Base-by-base conservation (phyloP, 163 green algal species). In the Prototheca wickerhamii region DNA sequence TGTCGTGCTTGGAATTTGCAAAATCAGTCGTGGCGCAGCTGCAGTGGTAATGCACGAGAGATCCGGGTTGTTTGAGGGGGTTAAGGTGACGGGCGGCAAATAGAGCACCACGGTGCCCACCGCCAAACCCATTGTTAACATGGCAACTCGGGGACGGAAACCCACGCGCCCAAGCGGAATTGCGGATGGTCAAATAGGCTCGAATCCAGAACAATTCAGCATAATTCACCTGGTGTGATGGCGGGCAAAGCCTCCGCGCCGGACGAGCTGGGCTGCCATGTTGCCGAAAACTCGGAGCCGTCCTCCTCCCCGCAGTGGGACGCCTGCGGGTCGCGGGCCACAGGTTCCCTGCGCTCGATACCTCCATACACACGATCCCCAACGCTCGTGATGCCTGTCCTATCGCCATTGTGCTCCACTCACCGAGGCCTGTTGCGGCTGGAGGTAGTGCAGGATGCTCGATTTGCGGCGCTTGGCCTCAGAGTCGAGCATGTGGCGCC, bases 191-290 rank as follows among this genome's bases (percentile, higher is more conserved):
- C n/a, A n/a, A n/a, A n/a, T n/a, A n/a, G n/a, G n/a, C n/a, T n/a
- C n/a, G n/a, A n/a, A n/a, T n/a, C n/a, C n/a, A n/a, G n/a, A n/a
- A n/a, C n/a, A n/a, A n/a, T n/a, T n/a, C n/a, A n/a, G n/a, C n/a
- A n/a, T n/a, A 60, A 60, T 37, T 52, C 52, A 62, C 55, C 55
- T 52, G 55, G 55, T 7, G 55, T 62, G 21, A 40, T 62, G 35
- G 21, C 26, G 15, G 55, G 55, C 34, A 62, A n/a, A 2, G 20
- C 17, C 15, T 62, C 55, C 17, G 12, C 15, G 37, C 10, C 37
- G 37, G 37, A 15, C 1, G 37, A 44, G 37, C 37, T 15, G 37
- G 37, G 37, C 37, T 10, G 10, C 37, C 10, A 44, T n/a, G n/a
- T n/a, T n/a, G n/a, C n/a, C n/a, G n/a, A n/a, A n/a, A n/a, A n/a